A percentile compares a stretch with the other conserved stretches of the same genome.
Conservation (phyloP, 371 early-diverging fungal species). For the Neoconidiobolus thromboides region DNA sequence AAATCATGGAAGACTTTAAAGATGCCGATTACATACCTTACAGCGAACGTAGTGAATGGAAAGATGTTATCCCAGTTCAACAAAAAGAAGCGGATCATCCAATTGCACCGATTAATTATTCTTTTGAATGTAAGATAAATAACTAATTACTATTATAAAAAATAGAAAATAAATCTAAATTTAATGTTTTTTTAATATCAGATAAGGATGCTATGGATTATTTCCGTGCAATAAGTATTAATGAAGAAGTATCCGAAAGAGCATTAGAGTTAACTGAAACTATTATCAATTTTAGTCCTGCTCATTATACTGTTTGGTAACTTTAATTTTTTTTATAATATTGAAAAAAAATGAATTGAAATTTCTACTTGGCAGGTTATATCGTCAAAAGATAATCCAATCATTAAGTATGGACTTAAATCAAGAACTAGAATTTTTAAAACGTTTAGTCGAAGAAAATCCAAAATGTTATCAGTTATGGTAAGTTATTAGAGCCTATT, state of each 20-base stretch:
- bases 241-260: slow-evolving; percentile 53
- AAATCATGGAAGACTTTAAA: too few relatives aligned
- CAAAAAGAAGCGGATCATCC: slow-evolving; percentile 81
- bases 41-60: slow-evolving; percentile 30
- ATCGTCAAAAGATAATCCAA: slow-evolving; percentile 57
- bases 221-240: slow-evolving; percentile 57
- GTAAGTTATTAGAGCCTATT: slow-evolving; percentile 18
- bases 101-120: slow-evolving; percentile 75
- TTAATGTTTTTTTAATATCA: slow-evolving; percentile 8
- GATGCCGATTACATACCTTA: background rate
- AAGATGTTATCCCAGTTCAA: slow-evolving; percentile 57
- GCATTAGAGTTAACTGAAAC: slow-evolving; percentile 58
- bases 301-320: slow-evolving; percentile 91
- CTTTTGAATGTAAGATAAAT: slow-evolving; percentile 41
- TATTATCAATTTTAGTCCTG: slow-evolving; percentile 69
- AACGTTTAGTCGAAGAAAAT: slow-evolving; percentile 41
- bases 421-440: slow-evolving; percentile 56
- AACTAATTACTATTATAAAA: background rate
- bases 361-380: slow-evolving; percentile 33
- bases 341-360: background rate
- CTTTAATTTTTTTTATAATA: background rate
- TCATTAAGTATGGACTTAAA: slow-evolving; percentile 35
- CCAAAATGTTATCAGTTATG: slow-evolving; percentile 92
- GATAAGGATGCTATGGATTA: slow-evolving; percentile 71
- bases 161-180: too few relatives aligned